Conservation (phyloP, 176 grass and related monocot species). For the Puccinellia tenuiflora region DNA sequence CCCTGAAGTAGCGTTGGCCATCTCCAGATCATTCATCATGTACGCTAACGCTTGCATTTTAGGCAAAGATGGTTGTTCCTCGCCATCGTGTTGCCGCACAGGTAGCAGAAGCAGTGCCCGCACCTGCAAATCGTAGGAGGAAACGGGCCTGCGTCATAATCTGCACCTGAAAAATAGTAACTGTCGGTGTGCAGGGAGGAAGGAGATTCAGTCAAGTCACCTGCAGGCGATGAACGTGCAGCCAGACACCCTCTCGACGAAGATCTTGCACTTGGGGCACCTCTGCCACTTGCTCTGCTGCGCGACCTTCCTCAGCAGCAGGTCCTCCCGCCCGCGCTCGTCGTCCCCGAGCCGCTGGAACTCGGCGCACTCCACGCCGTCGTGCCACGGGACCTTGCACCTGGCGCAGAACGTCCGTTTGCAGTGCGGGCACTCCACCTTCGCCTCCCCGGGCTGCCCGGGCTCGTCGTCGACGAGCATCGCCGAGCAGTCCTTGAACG, state of each 20-base stretch:
- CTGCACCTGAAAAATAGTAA: background rate
- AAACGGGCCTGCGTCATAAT: background rate
- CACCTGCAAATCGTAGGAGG: constrained; percentile 35
- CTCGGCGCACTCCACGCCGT: constrained; percentile 35
- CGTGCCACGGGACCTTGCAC: constrained; percentile 78
- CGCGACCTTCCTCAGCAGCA: constrained; percentile 53
- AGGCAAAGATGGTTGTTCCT: constrained; percentile 41
- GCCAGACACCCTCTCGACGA: constrained; percentile 60
- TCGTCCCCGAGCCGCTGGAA: constrained; percentile 38
- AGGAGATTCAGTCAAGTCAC: background rate
- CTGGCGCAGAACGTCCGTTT: constrained; percentile 48
- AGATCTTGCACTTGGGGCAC: constrained; percentile 73
- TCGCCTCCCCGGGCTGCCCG: background rate
- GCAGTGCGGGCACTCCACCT: constrained; percentile 61
- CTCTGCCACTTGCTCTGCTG: constrained; percentile 55
- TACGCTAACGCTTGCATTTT: constrained; percentile 29
- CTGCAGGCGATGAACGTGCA: constrained; percentile 66
- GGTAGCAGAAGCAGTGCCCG: constrained; percentile 63
- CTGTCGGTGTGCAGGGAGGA: background rate
- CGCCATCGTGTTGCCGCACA: constrained; percentile 9
- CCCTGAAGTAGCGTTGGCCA: background rate
- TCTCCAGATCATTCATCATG: constrained; percentile 4
- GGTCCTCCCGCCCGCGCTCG: constrained; percentile 42
- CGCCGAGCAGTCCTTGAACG: constrained; percentile 53
- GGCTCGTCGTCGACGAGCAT: constrained; percentile 40